Evolutionary conservation across 176 grass and related monocot species (phyloP), one percentile per base, ranked within the genome.

Genomic region (Calamus simplicifolius): DNA sequence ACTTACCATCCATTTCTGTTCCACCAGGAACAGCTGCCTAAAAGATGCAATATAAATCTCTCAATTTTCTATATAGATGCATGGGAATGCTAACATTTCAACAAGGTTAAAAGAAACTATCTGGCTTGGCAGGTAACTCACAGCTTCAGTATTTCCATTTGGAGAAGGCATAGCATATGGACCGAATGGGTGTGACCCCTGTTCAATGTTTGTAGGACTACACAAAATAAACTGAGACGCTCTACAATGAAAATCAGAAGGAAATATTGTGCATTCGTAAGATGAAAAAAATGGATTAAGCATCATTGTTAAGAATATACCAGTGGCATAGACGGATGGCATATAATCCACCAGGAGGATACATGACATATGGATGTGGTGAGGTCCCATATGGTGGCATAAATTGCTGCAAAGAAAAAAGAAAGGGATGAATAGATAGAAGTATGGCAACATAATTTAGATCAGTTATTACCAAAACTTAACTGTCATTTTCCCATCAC

Each of bases 311-410:
- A 61, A 69, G 62, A 75, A 61, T 73, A 56, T 92, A 98, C 93
- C 19, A 68, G 88, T 48, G 88, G 79, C 75, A 98, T 83, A 56
- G 93, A 85, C 57, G 93, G 81, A 63, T 98, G 93, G 88, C 75
- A 85, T 98, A 98, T 64, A 98, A 82, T 69, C 86, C 85, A 63
- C 83, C 80, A 73, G 88, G 88, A 69, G 93, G 84, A 75, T 98
- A 98, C 81, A 89, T 98, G 73, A 92, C 73, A 81, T 83, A 98
- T 67, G 84, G 81, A 21, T 79, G 73, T 4, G 81, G 74, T 12
- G 78, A 73, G 64, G 82, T 90, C 56, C 91, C 91, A 87, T 87
- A 95, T 6, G 89, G 83, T 72, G 92, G 81, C 48, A 98, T 89
- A 75, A 98, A 77, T 70, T 70, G 81, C 93, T 98, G 82, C 66